These are phyloP conservation scores for Phytophthora sojae DNA, from an alignment of 352 stramenopile species.

Conservation along the genomic window DNA sequence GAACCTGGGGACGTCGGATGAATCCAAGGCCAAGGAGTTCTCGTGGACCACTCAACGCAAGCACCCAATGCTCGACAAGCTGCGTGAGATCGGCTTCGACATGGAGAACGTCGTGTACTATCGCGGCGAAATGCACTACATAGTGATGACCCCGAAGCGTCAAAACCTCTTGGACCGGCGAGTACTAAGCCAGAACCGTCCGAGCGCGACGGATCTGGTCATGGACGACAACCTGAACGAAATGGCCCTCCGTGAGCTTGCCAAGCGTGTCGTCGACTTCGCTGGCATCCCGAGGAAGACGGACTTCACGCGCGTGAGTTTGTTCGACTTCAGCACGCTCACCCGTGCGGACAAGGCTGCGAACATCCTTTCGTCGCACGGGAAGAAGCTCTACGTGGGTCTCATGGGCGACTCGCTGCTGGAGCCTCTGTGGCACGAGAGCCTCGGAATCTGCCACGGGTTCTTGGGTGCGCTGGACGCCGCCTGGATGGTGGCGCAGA, in stretches of 20 bases:
- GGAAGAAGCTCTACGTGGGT: slow-evolving; percentile 78
- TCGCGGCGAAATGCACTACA: slow-evolving; percentile 83
- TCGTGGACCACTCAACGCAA: slow-evolving; percentile 82
- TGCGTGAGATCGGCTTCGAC: slow-evolving; percentile 65
- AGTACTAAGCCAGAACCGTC: slow-evolving; percentile 65
- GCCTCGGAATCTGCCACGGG: slow-evolving; percentile 68
- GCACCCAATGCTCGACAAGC: slow-evolving; percentile 72
- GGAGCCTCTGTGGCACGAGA: slow-evolving; percentile 83
- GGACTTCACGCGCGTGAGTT: slow-evolving; percentile 61
- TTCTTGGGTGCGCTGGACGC: slow-evolving; percentile 78
- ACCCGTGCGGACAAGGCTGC: slow-evolving; percentile 73
- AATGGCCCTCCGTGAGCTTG: slow-evolving; percentile 56
- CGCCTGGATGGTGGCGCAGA: slow-evolving; percentile 75
- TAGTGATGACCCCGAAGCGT: slow-evolving; percentile 82
- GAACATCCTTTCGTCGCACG: slow-evolving; percentile 58
- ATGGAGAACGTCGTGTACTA: slow-evolving; percentile 87
- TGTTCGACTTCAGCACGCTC: slow-evolving; percentile 85
- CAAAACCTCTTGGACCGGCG: slow-evolving; percentile 69
- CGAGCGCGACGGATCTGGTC: slow-evolving; percentile 58
- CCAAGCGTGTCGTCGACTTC: slow-evolving; percentile 67
- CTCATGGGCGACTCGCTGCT: slow-evolving; percentile 79
- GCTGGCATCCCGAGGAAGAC: slow-evolving; percentile 68
- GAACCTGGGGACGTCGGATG: slow-evolving; percentile 66
- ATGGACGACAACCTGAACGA: slow-evolving; percentile 67
- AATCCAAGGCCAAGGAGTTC: slow-evolving; percentile 72